Evolutionary conservation across 768 basidiomycete species (phyloP).

Genomic region (Kwoniella heveanensis): DNA sequence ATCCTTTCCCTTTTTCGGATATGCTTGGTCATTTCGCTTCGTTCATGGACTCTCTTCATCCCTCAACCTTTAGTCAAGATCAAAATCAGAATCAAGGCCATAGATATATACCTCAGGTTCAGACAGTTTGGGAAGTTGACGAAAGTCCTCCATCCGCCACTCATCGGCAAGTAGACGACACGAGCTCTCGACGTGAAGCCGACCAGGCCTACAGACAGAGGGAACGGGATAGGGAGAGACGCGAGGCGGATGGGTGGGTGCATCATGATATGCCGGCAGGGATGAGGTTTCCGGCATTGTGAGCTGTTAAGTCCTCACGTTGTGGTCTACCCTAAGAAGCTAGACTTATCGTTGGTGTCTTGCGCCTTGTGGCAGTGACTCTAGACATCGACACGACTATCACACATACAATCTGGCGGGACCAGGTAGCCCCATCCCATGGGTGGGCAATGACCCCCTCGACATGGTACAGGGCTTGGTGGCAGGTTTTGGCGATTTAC

Average conservation of each 20-base stretch:
- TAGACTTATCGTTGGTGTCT: too few species aligned
- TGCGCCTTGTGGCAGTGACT: neutral
- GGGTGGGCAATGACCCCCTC: too few species aligned
- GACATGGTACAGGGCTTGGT: neutral
- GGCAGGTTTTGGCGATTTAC: neutral
- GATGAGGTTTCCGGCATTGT: neutral
- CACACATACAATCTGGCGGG: neutral
- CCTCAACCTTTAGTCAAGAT: neutral
- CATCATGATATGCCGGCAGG: neutral
- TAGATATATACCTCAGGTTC: neutral
- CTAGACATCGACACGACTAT: neutral
- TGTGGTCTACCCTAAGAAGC: too few species aligned
- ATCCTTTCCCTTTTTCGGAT: neutral
- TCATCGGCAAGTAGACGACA: neutral
- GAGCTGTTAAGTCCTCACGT: neutral
- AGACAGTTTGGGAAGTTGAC: neutral
- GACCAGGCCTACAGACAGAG: neutral
- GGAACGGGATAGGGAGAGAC: neutral
- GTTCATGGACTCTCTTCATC: neutral
- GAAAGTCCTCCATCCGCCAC: neutral
- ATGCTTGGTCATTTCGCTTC: slow-evolving; percentile 3
- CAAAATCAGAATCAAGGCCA: neutral
- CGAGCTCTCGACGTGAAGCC: neutral
- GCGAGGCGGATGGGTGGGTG: neutral
- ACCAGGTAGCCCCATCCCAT: neutral